phyloP scores from a whole-genome alignment of 306 rosid genomes.

The Trichosanthes cucumerina region DNA sequence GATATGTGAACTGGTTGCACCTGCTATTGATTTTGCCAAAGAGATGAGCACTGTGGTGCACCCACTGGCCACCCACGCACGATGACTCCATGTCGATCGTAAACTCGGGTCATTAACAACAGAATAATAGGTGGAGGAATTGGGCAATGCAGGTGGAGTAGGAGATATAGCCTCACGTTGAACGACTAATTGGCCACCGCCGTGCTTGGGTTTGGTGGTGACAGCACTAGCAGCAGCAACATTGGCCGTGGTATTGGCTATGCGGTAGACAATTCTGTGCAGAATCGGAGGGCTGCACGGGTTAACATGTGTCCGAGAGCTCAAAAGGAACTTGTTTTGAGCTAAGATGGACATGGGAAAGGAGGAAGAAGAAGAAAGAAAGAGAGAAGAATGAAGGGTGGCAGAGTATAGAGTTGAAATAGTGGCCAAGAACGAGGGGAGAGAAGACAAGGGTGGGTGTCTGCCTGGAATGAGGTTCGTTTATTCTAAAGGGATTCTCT shows the following conservation, averaged over 20 bases:
- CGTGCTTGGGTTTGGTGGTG: constrained; percentile 17
- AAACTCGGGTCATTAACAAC: constrained; percentile 34
- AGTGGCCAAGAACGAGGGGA: constrained; percentile 4
- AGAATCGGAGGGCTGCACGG: background rate
- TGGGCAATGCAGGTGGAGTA: background rate
- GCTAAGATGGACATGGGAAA: constrained; percentile 50
- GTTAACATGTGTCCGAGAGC: constrained; percentile 16
- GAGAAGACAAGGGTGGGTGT: constrained; percentile 24
- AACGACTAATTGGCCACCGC: constrained; percentile 15
- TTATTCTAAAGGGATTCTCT: background rate
- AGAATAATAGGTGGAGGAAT: constrained; percentile 21
- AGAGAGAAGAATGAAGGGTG: background rate
- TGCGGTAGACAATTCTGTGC: constrained; percentile 19
- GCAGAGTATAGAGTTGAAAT: background rate
- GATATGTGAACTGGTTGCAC: constrained; percentile 23
- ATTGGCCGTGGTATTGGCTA: constrained; percentile 11
- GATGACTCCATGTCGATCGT: constrained; percentile 67
- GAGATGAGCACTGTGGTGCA: constrained; percentile 34
- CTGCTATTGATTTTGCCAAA: constrained; percentile 34
- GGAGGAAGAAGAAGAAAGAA: background rate
- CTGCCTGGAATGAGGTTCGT: constrained; percentile 32
- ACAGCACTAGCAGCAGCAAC: constrained; percentile 1
- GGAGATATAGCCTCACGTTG: constrained; percentile 10
- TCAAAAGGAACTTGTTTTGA: constrained; percentile 33
- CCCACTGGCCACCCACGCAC: constrained; percentile 71